A percentile compares a stretch with the other conserved stretches of the same genome.
Evolutionary conservation across 2,329 filamentous ascomycete species (phyloP).

Genomic region (Massarina eburnea): DNA sequence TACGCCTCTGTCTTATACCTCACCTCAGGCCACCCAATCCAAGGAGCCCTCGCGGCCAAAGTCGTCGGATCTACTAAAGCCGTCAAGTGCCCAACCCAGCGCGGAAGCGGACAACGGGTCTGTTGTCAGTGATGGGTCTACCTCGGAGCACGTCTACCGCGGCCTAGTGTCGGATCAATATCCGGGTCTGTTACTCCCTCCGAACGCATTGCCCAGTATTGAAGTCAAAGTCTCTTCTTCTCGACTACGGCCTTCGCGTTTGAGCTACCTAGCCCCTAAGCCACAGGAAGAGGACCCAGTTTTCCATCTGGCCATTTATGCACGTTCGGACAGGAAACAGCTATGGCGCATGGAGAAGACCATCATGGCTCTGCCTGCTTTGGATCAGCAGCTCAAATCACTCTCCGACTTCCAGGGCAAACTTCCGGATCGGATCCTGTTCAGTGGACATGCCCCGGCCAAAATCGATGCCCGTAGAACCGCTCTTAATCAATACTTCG

Average conservation of each 20-base stretch:
- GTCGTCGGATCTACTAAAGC: slow-evolving; percentile 30
- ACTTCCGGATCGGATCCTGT: slow-evolving; percentile 82
- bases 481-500: slow-evolving; percentile 83
- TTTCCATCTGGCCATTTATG: slow-evolving; percentile 85
- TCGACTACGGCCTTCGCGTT: slow-evolving; percentile 86
- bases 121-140: slow-evolving; percentile 33
- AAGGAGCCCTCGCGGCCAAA: slow-evolving; percentile 3
- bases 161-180: slow-evolving; percentile 84
- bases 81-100: slow-evolving; percentile 35
- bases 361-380: slow-evolving; percentile 72
- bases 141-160: slow-evolving; percentile 62
- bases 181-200: slow-evolving; percentile 80
- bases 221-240: slow-evolving; percentile 88
- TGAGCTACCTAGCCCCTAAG: slow-evolving; percentile 78
- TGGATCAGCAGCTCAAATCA: slow-evolving; percentile 80
- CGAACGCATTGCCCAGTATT: slow-evolving; percentile 84
- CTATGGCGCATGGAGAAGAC: slow-evolving; percentile 96
- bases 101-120: slow-evolving; percentile 35
- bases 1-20: slow-evolving; percentile 65
- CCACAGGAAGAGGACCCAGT: slow-evolving; percentile 89
- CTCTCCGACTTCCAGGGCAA: slow-evolving; percentile 71
- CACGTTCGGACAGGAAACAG: slow-evolving; percentile 73
- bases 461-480: slow-evolving; percentile 84
- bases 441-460: slow-evolving; percentile 88
- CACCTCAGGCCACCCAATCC: slow-evolving; percentile 45